Evolutionary conservation across 2,329 filamentous ascomycete species (phyloP), one percentile per base, ranked within the genome.

Genomic region (Ceratocystis variospora): DNA sequence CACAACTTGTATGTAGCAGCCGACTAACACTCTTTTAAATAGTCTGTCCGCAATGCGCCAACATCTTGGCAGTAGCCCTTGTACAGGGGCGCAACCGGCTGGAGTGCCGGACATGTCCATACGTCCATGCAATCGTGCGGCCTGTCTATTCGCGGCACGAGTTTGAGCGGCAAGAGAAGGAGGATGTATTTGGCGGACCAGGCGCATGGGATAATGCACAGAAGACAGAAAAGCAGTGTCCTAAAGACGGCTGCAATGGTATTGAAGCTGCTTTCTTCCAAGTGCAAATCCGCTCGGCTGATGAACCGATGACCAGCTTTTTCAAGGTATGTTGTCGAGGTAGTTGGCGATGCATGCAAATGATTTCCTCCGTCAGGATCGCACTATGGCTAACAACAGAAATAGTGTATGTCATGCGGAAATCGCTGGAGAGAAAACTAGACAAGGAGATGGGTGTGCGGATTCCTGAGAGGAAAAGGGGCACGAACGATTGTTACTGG

Each of bases 301-400:
- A 99, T 78, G 94, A 99, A 81, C 94, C 94, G 68, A 96, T 96
- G 89, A 99, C 94, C 70, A 93, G 86, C 68, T 97, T 97, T 77
- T 95, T 87, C 78, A 94, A 91, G 83, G 88, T 90, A n/a, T 31
- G 68, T 44, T 31, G 55, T 33, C 57, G 74, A 70, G 28, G 50
- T 12, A 48, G 46, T 31, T 45, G 19, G 17, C 8, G 8, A 5
- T 25, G 37, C 4, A 3, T 5, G 28, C 33, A 15, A 59, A 73
- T 70, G 25, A 45, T n/a, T 33, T 57, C 22, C 17, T 8, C 45
- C 61, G 12, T 4, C 57, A 15, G 44, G 2, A 3, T 17, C 10
- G 8, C 28, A 15, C 12, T 68, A 46, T 68, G 41, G 59, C 15
- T 53, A 48, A 37, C 45, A 19, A 37, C 45, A 19, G 8, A n/a